Evolutionary conservation across 2,329 filamentous ascomycete species (phyloP).

Genomic region (Colletotrichum sp.): DNA sequence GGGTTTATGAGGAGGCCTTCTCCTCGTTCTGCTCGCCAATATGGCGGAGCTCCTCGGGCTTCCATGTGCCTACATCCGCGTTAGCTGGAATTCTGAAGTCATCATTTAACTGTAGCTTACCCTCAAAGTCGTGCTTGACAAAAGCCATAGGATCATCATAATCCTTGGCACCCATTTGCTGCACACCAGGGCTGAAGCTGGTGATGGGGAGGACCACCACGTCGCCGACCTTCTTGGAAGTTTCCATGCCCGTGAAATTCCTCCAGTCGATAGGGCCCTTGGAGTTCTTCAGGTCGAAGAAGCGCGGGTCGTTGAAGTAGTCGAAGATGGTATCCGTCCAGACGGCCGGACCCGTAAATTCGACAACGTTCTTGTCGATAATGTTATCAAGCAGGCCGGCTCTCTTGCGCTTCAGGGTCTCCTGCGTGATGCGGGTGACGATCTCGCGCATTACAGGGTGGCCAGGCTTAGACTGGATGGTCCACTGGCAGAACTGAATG

Average conservation of each 20-base stretch:
- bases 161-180: slow-evolving; percentile 90
- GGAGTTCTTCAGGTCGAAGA: slow-evolving; percentile 79
- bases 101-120: slow-evolving; percentile 52
- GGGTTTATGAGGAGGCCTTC: slow-evolving; percentile 12
- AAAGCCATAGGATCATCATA: slow-evolving; percentile 94
- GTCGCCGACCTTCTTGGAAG: slow-evolving; percentile 87
- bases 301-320: slow-evolving; percentile 91
- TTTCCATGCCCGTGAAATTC: slow-evolving; percentile 88
- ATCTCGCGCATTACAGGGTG: slow-evolving; percentile 91
- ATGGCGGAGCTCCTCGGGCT: slow-evolving; percentile 73
- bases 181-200: slow-evolving; percentile 93
- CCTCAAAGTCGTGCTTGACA: slow-evolving; percentile 96
- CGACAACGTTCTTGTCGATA: slow-evolving; percentile 77
- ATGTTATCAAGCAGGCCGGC: slow-evolving; percentile 64
- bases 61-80: slow-evolving; percentile 68
- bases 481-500: slow-evolving; percentile 99
- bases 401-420: slow-evolving; percentile 77
- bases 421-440: slow-evolving; percentile 83
- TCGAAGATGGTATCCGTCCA: slow-evolving; percentile 94
- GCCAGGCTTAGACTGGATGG: slow-evolving; percentile 92
- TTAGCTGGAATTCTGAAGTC: background rate
- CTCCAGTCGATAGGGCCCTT: slow-evolving; percentile 79
- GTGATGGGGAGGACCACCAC: slow-evolving; percentile 95
- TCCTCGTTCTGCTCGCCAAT: slow-evolving; percentile 57
- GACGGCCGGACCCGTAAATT: slow-evolving; percentile 91